Evolutionary conservation across 257 asterid species (phyloP), one percentile per base, ranked within the genome.

Genomic region (Gentiana macrophylla): DNA sequence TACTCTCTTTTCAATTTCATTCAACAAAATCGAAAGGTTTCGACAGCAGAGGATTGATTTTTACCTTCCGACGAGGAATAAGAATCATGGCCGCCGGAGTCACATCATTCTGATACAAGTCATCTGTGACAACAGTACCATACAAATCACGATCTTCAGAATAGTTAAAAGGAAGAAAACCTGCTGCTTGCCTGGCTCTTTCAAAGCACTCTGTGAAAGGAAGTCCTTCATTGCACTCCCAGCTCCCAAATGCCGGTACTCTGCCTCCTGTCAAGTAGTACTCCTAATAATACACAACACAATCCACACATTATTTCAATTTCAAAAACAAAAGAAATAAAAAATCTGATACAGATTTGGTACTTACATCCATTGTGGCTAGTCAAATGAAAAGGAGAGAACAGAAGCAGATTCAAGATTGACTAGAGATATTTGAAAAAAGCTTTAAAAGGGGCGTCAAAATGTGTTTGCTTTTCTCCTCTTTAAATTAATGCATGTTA

Each of bases 181-280:
- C 86, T 0, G 77, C 79, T 0, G 77, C 79, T 54, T 76, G 79
- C 47, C 74, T 79, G 0, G 86, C 91, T 1, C 86, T 64, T 53
- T 86, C 96, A 57, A 86, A 86, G 79, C 94, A 82, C 77, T 84
- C 80, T 6, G 94, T 84, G 64, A 81, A 84, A 0, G 84, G 81
- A 49, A 74, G 52, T 37, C 73, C 81, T 1, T 72, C 69, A 41
- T 78, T 61, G 70, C 84, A 77, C 47, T 86, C 94, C 94, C 96
- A 86, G 86, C 86, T 84, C 47, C 96, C 96, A 67, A 86, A 86
- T 12, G 89, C 92, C 3, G 92, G 96, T 7, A 86, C 81, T 49
- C 77, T 89, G 37, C 82, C 76, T 78, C 81, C 78, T 68, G 48
- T 67, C 5, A 76, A 67, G 57, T 74, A 56, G 38, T 65, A 74